phyloP scores from a whole-genome alignment of 202 grass and related monocot species.

The Bolboschoenoplectus hybrid region DNA sequence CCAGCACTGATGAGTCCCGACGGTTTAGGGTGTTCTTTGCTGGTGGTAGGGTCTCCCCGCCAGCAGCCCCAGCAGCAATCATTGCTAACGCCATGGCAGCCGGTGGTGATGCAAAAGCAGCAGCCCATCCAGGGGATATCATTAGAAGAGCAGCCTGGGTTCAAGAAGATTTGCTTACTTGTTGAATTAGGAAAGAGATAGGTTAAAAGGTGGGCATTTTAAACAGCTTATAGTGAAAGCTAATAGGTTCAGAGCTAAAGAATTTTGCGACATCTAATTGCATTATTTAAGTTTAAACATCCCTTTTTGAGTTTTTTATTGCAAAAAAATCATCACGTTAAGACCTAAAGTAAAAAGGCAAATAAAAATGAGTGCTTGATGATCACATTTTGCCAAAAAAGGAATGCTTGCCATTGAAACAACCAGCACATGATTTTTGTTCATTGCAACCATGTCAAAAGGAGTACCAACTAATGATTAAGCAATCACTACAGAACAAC shows the following conservation, averaged over 20 bases:
- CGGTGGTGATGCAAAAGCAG: slow-evolving; percentile 98
- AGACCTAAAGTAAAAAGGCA: slow-evolving; percentile 5
- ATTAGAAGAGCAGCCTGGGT: slow-evolving; percentile 79
- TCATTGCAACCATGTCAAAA: background rate
- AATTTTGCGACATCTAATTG: background rate
- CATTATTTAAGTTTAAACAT: slow-evolving; percentile 3
- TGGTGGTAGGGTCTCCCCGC: slow-evolving; percentile 73
- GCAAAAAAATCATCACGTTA: background rate
- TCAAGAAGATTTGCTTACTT: slow-evolving; percentile 30
- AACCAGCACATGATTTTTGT: slow-evolving; percentile 2
- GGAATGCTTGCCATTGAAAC: background rate
- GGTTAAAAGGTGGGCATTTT: background rate
- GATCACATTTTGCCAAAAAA: background rate
- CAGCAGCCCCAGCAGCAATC: slow-evolving; percentile 94
- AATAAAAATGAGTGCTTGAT: background rate
- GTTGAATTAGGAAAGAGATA: slow-evolving; percentile 6
- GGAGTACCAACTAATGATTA: background rate
- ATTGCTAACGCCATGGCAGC: slow-evolving; percentile 98
- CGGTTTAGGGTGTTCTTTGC: slow-evolving; percentile 63
- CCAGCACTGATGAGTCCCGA: slow-evolving; percentile 68
- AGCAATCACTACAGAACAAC: background rate
- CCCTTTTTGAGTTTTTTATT: background rate
- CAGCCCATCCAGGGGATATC: slow-evolving; percentile 96
- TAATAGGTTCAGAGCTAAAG: background rate
- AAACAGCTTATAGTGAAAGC: slow-evolving; percentile 11